Base-by-base conservation (phyloP, 2,329 filamentous ascomycete species). In the Colletotrichum sansevieriae region DNA sequence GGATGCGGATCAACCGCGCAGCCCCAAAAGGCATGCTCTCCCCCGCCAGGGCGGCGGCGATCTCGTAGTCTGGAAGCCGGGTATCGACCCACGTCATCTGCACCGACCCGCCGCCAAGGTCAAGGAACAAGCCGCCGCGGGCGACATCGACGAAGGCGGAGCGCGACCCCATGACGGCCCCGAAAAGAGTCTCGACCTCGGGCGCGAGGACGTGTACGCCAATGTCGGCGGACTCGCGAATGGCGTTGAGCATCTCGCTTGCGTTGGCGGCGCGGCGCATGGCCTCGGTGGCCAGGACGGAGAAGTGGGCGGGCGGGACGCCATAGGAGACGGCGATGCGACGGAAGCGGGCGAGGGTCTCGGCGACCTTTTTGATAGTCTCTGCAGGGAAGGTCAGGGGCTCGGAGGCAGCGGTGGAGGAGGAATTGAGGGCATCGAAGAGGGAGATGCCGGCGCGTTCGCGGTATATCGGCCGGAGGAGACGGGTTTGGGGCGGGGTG, bases 201-300 rank as follows among this genome's bases (percentile, higher is more conserved):
- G 95, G 95, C 1, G 90, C 87, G 12, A 97, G 82, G 70, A 97
- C 84, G 57, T 88, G 85, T 1, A 97, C 92, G 1, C 83, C 83
- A 80, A 94, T 90, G 2, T 80, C 79, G 0, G 90, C 91, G 2
- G 83, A 82, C 3, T 83, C 76, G 49, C 85, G 82, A 71, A 98
- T 95, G 37, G 85, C 84, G 0, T 81, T 77, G 2, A 92, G 83
- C 79, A 96, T 93, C 1, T 88, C 86, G 20, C 82, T 83, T 0
- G 90, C 89, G 75, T 98, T 98, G 66, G 87, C 79, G 6, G 95
- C 93, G 25, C 90, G 92, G 51, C 95, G 89, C 77, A 95, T 96
- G 4, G 95, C 95, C 78, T 97, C 95, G 0, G 95, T 98, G 20
- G 94, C 95, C 47, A 98, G 88, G 10, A 97, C 87, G 20, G 88